A percentile compares a stretch with the other conserved stretches of the same genome.
Conservation (phyloP, 192 early-diverging fungal species). For the Umbelopsis sp. region DNA sequence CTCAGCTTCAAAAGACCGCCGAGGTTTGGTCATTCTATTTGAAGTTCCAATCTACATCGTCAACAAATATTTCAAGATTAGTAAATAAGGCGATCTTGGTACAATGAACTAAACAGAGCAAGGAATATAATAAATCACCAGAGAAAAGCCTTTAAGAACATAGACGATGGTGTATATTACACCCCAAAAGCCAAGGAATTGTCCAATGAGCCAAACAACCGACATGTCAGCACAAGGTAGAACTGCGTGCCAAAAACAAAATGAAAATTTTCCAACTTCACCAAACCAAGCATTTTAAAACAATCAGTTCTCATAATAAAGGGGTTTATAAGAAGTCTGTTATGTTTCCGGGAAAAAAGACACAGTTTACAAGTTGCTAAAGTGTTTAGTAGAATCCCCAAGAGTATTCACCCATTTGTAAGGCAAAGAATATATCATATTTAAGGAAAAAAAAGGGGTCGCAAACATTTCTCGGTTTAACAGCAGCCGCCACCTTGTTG, state of each 20-base stretch:
- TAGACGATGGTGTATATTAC: slow-evolving; percentile 29
- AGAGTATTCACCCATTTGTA: slow-evolving; percentile 8
- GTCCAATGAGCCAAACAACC: slow-evolving; percentile 14
- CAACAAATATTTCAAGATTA: not conserved
- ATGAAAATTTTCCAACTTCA: not conserved
- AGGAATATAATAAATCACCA: not conserved
- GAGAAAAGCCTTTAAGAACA: slow-evolving; percentile 8
- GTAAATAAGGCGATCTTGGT: not conserved
- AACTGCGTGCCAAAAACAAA: not conserved
- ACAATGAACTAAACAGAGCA: too few relatives aligned
- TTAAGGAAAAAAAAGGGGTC: not conserved
- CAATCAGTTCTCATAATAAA: not conserved
- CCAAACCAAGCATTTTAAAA: not conserved
- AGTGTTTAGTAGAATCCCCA: slow-evolving; percentile 17
- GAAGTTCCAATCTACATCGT: not conserved
- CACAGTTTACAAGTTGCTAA: slow-evolving; percentile 16
- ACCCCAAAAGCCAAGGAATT: slow-evolving; percentile 31
- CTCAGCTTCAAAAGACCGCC: not conserved
- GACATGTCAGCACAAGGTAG: not conserved
- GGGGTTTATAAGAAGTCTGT: slow-evolving; percentile 6
- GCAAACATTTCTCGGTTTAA: slow-evolving; percentile 18
- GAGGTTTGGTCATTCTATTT: not conserved
- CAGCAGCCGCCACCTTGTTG: slow-evolving; percentile 41
- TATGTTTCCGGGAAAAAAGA: slow-evolving; percentile 1
- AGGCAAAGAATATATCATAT: slow-evolving; percentile 19